Conservation (phyloP, 345 rosid genomes). For the Acer campestre region DNA sequence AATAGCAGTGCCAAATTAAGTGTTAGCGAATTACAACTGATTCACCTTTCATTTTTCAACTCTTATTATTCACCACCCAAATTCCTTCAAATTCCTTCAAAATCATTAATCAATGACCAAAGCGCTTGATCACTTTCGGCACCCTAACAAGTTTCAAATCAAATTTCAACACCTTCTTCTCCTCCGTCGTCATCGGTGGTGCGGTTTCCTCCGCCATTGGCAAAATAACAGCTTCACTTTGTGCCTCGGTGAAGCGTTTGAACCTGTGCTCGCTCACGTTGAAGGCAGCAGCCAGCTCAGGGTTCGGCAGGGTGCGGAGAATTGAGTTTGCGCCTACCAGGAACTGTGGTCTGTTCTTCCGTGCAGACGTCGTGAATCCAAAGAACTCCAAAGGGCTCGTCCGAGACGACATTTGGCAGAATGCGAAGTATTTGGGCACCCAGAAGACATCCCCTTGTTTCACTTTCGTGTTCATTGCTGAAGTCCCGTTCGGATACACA, state of each 20-base stretch:
- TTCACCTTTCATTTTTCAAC: too few species aligned
- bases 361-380: conserved; percentile 87
- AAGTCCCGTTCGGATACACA: conserved; percentile 76
- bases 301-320: conserved; percentile 39
- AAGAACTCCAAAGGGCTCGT: conserved; percentile 64
- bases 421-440: conserved; percentile 85
- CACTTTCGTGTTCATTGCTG: conserved; percentile 58
- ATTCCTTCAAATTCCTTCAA: too few species aligned
- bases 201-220: conserved; percentile 54
- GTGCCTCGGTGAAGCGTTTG: conserved; percentile 39
- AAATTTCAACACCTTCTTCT: neutral
- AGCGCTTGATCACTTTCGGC: conserved; percentile 23
- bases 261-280: conserved; percentile 52
- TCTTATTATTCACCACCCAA: too few species aligned
- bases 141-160: neutral
- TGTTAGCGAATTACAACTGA: too few species aligned
- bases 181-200: conserved; percentile 21
- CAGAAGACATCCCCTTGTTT: conserved; percentile 71
- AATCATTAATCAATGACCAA: neutral
- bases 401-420: conserved; percentile 78
- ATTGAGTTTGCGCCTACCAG: conserved; percentile 67
- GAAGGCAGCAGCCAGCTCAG: conserved; percentile 62
- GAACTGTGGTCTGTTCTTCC: conserved; percentile 80
- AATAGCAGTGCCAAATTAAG: too few species aligned
- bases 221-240: conserved; percentile 65